Conservation (phyloP, 352 stramenopile species). For the Globisporangium perplexum region DNA sequence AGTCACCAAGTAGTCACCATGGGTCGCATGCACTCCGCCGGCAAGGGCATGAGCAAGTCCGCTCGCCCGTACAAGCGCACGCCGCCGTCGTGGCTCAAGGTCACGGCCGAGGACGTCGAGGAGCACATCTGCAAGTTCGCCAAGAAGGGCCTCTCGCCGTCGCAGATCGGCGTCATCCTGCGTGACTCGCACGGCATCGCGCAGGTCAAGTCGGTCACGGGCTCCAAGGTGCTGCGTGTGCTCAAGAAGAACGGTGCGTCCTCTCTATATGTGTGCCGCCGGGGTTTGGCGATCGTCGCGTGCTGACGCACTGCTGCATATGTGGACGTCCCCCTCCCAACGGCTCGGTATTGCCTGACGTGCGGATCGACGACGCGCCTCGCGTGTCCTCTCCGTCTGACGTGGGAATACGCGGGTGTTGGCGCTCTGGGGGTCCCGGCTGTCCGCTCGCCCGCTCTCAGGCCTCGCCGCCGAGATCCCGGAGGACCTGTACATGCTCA, state of each 20-base stretch:
- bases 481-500: constrained; percentile 99
- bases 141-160: constrained; percentile 97
- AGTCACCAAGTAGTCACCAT: constrained; percentile 70
- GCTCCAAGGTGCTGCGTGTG: constrained; percentile 98
- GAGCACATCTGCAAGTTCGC: constrained; percentile 99
- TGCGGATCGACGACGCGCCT: constrained; percentile 45
- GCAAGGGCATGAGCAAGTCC: constrained; percentile 99
- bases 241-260: constrained; percentile 98
- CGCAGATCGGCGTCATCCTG: constrained; percentile 99
- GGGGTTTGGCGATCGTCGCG: no score
- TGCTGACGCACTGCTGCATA: constrained; percentile 19
- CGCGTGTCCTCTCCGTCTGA: constrained; percentile 58
- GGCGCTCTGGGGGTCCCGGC: neutral
- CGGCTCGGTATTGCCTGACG: constrained; percentile 84
- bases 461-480: constrained; percentile 98
- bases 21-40: constrained; percentile 98
- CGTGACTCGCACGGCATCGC: constrained; percentile 99
- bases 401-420: constrained; percentile 81
- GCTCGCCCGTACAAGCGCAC: constrained; percentile 99
- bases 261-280: neutral
- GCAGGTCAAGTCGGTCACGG: constrained; percentile 98
- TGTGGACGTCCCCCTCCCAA: constrained; percentile 3
- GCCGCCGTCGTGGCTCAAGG: constrained; percentile 98
- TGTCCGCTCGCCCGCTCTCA: constrained; percentile 18
- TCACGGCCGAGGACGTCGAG: constrained; percentile 94